Evolutionary conservation across 1,139 yeast genomes (phyloP).

Genomic region (Spathaspora sp.): DNA sequence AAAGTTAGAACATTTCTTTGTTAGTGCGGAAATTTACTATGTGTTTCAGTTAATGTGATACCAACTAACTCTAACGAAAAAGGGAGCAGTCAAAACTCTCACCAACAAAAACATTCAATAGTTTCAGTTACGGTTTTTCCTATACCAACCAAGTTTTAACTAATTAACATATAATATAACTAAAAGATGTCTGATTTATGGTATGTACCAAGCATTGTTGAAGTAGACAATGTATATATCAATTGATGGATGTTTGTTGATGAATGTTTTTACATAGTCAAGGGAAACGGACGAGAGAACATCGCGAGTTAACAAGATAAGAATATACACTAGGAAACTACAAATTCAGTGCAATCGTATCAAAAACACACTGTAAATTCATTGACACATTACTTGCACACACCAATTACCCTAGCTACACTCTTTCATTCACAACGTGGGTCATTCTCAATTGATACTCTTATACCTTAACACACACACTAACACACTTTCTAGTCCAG

Average conservation of each 20-base stretch:
- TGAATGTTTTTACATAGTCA: background rate
- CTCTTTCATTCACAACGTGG: background rate
- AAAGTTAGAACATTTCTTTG: background rate
- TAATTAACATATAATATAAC: constrained; percentile 2
- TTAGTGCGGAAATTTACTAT: constrained; percentile 4
- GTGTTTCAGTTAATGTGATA: background rate
- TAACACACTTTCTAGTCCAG: constrained; percentile 51
- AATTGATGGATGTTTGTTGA: background rate
- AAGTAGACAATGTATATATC: background rate
- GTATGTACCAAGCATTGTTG: constrained; percentile 32
- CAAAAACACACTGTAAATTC: no score
- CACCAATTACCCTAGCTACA: background rate
- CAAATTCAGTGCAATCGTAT: no score
- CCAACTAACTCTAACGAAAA: background rate
- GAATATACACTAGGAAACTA: no score
- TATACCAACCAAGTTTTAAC: background rate
- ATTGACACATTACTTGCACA: background rate
- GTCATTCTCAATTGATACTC: background rate
- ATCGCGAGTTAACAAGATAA: background rate
- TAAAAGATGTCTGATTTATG: constrained; percentile 55
- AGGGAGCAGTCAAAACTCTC: background rate
- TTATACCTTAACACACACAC: constrained; percentile 12
- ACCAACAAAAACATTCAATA: background rate
- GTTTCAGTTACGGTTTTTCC: background rate
- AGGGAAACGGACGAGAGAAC: background rate